phyloP scores from a whole-genome alignment of 495 filamentous ascomycete species.

The Aspergillus coremiiformis region DNA sequence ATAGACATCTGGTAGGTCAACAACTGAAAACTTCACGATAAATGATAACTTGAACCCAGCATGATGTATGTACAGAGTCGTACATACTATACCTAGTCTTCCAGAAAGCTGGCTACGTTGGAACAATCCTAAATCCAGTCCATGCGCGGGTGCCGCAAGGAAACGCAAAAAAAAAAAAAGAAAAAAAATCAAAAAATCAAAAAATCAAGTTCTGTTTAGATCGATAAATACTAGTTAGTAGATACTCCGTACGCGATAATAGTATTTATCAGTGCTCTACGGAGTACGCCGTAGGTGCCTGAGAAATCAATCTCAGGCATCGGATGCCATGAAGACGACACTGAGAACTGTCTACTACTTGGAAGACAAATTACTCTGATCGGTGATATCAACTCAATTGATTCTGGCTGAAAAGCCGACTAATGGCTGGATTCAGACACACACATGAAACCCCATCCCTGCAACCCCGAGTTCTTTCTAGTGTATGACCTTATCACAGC shows the following conservation, averaged over 20 bases:
- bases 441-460: neutral
- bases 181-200: slow-evolving; percentile 1
- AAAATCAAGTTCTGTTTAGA: neutral
- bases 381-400: neutral
- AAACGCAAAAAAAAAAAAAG: neutral
- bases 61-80: neutral
- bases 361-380: neutral
- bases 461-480: neutral
- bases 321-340: too few relatives aligned
- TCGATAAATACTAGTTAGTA: neutral
- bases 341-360: neutral
- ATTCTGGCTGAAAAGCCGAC: neutral
- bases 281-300: too few relatives aligned
- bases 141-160: slow-evolving; percentile 2
- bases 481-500: neutral
- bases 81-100: neutral
- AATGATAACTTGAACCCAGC: too few relatives aligned
- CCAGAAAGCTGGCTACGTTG: neutral
- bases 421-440: neutral
- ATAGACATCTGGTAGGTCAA: too few relatives aligned
- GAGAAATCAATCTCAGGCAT: neutral
- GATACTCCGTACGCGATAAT: too few relatives aligned
- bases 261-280: too few relatives aligned
- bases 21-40: too few relatives aligned
- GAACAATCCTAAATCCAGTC: neutral